Base-by-base conservation (phyloP, 495 filamentous ascomycete species). In the Podospora comata region DNA sequence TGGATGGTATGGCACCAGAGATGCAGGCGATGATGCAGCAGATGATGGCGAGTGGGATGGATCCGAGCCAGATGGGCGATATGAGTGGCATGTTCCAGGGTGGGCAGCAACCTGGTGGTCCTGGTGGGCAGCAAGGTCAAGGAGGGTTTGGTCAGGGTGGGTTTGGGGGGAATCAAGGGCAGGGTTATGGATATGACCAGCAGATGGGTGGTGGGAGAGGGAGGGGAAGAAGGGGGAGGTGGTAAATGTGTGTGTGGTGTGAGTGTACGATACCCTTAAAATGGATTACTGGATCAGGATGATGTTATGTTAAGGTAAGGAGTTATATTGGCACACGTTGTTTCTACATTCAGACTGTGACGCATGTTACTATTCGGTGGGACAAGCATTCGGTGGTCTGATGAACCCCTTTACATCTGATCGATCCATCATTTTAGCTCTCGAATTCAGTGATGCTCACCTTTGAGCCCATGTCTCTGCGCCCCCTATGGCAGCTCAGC, bases 21-120 rank as follows among this genome's bases (percentile, higher is more conserved):
- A 92, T 94, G 89, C 89, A 92, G 77, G 84, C 86, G 26, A 92
- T 94, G 89, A 86, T 94, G 81, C 83, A 88, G 69, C 84, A 88
- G 71, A 93, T 96, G 89, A 92, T 92, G 83, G 84, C 88, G 19
- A 85, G 85, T 39, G 92, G 93, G n/a, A 85, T 95, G 76, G 92
- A 97, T 77, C 89, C 90, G 11, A 86, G 84, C 20, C 86, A 92
- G 74, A 92, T 96, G 89, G 75, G 76, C 54, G 70, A 74, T 59
- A 81, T 80, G 81, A 73, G 71, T 28, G 80, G 76, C 68, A 87
- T 86, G 86, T 87, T 78, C 73, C 77, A 78, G 0, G 78, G 75
- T 11, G 77, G 55, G 9, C 74, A 34, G 80, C 80, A 19, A 73
- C 76, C 4, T 76, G 78, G 4, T 79, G 72, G 15, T 75, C 80